phyloP scores from a whole-genome alignment of 352 stramenopile genomes.

The Stephanocyclus meneghinianus region DNA sequence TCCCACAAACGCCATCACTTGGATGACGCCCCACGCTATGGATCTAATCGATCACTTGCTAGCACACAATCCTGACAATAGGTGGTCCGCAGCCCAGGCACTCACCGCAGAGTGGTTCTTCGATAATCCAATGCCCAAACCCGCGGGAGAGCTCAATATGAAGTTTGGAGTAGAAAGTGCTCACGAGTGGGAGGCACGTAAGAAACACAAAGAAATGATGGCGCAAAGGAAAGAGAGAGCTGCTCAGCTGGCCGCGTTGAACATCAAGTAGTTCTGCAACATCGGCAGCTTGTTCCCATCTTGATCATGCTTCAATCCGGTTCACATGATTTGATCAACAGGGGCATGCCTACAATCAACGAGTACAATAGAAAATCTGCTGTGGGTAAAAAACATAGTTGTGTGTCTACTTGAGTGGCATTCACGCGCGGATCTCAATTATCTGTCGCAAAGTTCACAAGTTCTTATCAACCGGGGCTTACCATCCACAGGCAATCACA shows the following conservation, averaged over 20 bases:
- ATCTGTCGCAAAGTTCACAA: not conserved
- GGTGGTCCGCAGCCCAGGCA: slow-evolving; percentile 72
- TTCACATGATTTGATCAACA: not conserved
- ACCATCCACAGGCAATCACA: too few relatives aligned
- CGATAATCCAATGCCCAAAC: slow-evolving; percentile 75
- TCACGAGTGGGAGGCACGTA: slow-evolving; percentile 77
- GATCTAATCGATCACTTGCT: slow-evolving; percentile 77
- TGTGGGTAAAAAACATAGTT: not conserved
- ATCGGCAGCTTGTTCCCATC: not conserved
- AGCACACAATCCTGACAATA: slow-evolving; percentile 67
- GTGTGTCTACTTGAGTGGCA: not conserved
- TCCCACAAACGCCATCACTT: slow-evolving; percentile 61
- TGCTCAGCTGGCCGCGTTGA: slow-evolving; percentile 2
- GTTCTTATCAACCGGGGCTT: too few relatives aligned
- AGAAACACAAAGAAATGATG: slow-evolving; percentile 76
- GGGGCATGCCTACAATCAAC: not conserved
- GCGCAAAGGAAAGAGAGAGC: slow-evolving; percentile 34
- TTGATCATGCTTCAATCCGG: too few relatives aligned
- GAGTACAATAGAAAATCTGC: not conserved
- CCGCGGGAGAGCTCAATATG: slow-evolving; percentile 73
- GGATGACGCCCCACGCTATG: slow-evolving; percentile 80
- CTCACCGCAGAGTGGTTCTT: slow-evolving; percentile 81
- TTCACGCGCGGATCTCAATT: not conserved
- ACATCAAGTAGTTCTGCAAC: slow-evolving; percentile 1
- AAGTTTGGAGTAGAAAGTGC: slow-evolving; percentile 74